Evolutionary conservation across 179 eudicot species (phyloP).

Genomic region (Patellifolia procumbens): DNA sequence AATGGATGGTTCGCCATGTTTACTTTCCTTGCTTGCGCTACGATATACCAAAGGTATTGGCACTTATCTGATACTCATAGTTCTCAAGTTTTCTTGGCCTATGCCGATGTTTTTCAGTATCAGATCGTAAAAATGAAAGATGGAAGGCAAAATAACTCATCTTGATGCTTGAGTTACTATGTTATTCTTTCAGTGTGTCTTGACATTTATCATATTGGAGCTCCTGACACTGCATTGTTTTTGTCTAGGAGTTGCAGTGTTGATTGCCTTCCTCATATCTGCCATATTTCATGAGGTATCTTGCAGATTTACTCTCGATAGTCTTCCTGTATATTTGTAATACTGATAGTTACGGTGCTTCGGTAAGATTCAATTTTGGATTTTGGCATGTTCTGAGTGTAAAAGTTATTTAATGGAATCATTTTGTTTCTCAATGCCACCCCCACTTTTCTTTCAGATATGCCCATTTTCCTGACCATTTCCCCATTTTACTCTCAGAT

Average conservation of each 20-base stretch:
- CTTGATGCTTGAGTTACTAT: neutral
- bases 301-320: neutral
- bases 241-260: conserved; percentile 62
- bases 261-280: conserved; percentile 82
- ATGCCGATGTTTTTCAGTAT: too few species aligned
- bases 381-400: neutral
- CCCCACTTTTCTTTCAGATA: too few species aligned
- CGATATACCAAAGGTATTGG: conserved; percentile 84
- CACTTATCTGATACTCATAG: neutral
- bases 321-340: neutral
- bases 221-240: neutral
- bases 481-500: too few species aligned
- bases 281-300: conserved; percentile 96
- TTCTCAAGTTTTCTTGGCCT: neutral
- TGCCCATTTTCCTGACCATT: too few species aligned
- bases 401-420: neutral
- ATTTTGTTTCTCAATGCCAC: too few species aligned
- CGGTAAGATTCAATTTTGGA: neutral
- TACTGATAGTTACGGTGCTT: neutral
- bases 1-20: conserved; percentile 96
- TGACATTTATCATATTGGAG: neutral
- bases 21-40: conserved; percentile 91
- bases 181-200: neutral
- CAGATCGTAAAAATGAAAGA: too few species aligned
- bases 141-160: neutral